phyloP scores from a whole-genome alignment of 2,329 filamentous ascomycete species.

The Curvularia sp. region DNA sequence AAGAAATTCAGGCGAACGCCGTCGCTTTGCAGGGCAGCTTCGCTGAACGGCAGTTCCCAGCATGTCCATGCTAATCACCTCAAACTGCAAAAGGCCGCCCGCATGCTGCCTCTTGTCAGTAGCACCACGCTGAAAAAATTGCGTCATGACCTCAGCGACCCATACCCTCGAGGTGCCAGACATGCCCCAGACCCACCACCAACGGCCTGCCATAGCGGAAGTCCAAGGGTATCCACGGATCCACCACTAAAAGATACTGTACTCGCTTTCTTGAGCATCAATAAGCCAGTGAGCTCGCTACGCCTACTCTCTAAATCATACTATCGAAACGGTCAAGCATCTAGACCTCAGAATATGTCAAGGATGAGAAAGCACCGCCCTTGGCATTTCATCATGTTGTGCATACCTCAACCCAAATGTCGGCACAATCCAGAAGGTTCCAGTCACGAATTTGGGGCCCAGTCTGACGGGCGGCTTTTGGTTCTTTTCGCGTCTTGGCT shows the following conservation, averaged over 20 bases:
- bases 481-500: not conserved
- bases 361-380: not conserved
- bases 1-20: not conserved
- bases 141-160: not conserved
- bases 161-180: not conserved
- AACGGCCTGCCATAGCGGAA: not conserved
- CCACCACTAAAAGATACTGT: too few relatives aligned
- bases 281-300: not conserved
- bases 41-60: not conserved
- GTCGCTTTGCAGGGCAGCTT: not conserved
- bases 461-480: not conserved
- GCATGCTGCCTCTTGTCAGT: not conserved
- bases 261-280: not conserved
- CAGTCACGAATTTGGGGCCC: not conserved
- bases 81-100: not conserved
- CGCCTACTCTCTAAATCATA: not conserved
- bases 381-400: slow-evolving; percentile 1
- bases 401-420: not conserved
- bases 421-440: not conserved
- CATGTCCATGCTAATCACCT: not conserved
- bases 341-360: not conserved
- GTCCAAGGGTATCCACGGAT: too few relatives aligned
- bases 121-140: not conserved
- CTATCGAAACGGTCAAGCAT: not conserved
- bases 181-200: not conserved